Percentiles rank a stretch among this genome's conserved stretches.
Evolutionary conservation across 2,329 filamentous ascomycete species (phyloP).

Genomic region (Arthrobotrys pseudoclavata): DNA sequence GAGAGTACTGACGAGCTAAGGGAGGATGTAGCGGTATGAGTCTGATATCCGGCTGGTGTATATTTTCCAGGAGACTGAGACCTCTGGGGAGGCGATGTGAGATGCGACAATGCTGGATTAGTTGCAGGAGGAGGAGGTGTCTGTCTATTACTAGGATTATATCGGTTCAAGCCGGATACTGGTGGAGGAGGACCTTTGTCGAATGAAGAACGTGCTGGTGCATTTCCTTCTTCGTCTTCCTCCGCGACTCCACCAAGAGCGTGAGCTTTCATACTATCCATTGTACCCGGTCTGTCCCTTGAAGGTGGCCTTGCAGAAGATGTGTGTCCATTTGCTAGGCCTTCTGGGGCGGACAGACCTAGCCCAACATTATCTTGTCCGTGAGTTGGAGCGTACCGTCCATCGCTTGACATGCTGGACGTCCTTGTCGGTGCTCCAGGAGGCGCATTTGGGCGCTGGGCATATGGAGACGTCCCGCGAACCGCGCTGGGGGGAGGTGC

Average conservation of each 20-base stretch:
- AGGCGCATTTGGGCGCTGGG: slow-evolving; percentile 37
- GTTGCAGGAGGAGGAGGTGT: slow-evolving; percentile 65
- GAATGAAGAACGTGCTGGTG: slow-evolving; percentile 20
- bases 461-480: slow-evolving; percentile 45
- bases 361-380: slow-evolving; percentile 37
- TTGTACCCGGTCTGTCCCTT: slow-evolving; percentile 46
- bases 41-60: slow-evolving; percentile 67
- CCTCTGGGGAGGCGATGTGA: slow-evolving; percentile 66
- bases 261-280: slow-evolving; percentile 56
- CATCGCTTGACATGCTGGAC: slow-evolving; percentile 44
- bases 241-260: slow-evolving; percentile 51
- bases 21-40: slow-evolving; percentile 63
- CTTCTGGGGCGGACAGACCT: slow-evolving; percentile 29
- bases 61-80: slow-evolving; percentile 74
- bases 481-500: slow-evolving; percentile 28
- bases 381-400: slow-evolving; percentile 26
- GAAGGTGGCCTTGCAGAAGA: slow-evolving; percentile 45
- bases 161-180: slow-evolving; percentile 30
- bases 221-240: slow-evolving; percentile 53
- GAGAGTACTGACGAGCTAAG: slow-evolving; percentile 58
- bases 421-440: slow-evolving; percentile 26
- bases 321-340: slow-evolving; percentile 28
- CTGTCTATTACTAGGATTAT: slow-evolving; percentile 61
- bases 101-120: slow-evolving; percentile 70
- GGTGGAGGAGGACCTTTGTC: slow-evolving; percentile 42